A percentile compares a stretch with the other conserved stretches of the same genome.
phyloP scores from a whole-genome alignment of 2,329 filamentous ascomycete genomes.

The Alternaria alternata region DNA sequence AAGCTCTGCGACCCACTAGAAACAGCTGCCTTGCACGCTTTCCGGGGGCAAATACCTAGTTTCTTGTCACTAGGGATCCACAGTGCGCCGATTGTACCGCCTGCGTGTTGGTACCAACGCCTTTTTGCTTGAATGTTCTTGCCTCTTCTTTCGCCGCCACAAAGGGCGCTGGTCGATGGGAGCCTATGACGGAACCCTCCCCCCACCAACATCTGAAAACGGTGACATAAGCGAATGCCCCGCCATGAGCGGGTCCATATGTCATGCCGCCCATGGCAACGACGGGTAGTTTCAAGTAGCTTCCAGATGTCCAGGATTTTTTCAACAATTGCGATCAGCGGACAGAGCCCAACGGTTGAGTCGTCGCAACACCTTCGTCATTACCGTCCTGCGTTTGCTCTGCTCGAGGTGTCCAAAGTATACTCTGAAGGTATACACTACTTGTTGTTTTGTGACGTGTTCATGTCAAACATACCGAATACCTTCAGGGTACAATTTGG shows the following conservation, averaged over 20 bases:
- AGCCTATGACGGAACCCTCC: conserved; percentile 22
- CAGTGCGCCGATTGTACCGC: conserved; percentile 6
- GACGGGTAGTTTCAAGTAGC: conserved; percentile 12
- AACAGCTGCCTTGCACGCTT: conserved; percentile 8
- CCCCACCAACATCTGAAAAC: conserved; percentile 24
- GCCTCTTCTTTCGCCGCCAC: conserved; percentile 12
- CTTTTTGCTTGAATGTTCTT: conserved; percentile 1
- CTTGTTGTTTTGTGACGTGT: background rate
- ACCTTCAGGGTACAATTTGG: background rate
- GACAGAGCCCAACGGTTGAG: background rate
- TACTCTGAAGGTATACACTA: background rate
- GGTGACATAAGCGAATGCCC: conserved; percentile 23
- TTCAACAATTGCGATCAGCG: conserved; percentile 4
- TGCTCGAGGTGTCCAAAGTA: background rate
- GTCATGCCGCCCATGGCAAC: conserved; percentile 15
- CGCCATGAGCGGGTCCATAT: conserved; percentile 17
- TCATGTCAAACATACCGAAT: background rate
- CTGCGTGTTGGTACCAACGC: background rate
- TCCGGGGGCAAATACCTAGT: conserved; percentile 12
- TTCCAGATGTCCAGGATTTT: conserved; percentile 11
- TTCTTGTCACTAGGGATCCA: conserved; percentile 3
- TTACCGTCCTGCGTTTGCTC: background rate
- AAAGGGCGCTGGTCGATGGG: background rate
- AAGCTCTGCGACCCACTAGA: conserved; percentile 22
- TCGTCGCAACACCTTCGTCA: background rate